Conservation (phyloP, 2,329 filamentous ascomycete genomes). For the Aspergillus pseudotamarii region DNA sequence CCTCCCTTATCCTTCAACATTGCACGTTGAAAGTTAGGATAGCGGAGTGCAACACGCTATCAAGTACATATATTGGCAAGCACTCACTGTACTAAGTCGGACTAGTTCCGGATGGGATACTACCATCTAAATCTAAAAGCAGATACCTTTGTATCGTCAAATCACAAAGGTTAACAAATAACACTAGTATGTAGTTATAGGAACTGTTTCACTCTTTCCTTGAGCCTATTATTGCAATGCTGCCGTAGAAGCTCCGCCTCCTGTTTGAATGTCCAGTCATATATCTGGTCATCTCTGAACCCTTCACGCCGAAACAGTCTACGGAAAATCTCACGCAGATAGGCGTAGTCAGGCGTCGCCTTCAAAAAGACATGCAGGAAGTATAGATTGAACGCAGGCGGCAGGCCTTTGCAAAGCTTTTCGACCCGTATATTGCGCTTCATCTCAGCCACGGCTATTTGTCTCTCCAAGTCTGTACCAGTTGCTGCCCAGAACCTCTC, state of each 20-base stretch:
- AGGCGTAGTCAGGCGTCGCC: background rate
- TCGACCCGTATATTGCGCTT: background rate
- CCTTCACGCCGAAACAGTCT: background rate
- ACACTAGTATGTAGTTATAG: too few relatives aligned
- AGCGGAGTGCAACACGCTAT: too few relatives aligned
- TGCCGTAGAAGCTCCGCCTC: background rate
- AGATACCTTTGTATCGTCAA: too few relatives aligned
- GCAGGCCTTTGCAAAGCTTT: background rate
- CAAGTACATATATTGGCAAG: too few relatives aligned
- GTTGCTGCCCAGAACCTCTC: slow-evolving; percentile 82
- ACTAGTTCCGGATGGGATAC: too few relatives aligned
- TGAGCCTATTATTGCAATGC: background rate
- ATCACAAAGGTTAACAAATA: too few relatives aligned
- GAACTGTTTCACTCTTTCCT: background rate
- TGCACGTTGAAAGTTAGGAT: too few relatives aligned
- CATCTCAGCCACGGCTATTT: background rate
- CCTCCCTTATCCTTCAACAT: too few relatives aligned
- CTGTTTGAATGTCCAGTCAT: background rate
- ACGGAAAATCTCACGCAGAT: background rate
- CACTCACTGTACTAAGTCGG: too few relatives aligned
- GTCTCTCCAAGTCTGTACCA: background rate
- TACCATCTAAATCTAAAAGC: too few relatives aligned
- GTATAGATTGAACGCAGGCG: background rate
- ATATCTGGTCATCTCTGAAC: background rate
- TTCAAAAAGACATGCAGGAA: background rate